These are phyloP conservation scores for Calonectria pseudoreteaudii DNA, from an alignment of 2,329 filamentous ascomycete species.

Conservation along the genomic window DNA sequence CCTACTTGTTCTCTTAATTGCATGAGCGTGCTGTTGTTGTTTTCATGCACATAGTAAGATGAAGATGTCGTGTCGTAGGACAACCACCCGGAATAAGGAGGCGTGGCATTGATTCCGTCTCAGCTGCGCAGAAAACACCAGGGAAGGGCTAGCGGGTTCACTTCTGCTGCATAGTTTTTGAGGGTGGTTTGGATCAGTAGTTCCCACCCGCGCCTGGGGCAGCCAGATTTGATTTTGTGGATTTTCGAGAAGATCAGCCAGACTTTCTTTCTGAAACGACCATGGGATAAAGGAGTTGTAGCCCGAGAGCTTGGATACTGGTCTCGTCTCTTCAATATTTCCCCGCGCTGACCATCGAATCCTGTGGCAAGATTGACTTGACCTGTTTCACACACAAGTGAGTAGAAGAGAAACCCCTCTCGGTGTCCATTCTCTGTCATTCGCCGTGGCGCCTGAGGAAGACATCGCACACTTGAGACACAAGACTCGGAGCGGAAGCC, in stretches of 20 bases:
- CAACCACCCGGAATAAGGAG: neutral
- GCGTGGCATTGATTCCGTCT: neutral
- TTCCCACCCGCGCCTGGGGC: neutral
- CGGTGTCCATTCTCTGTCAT: neutral
- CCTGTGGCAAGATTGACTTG: neutral
- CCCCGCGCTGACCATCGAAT: neutral
- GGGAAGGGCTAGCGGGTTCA: neutral
- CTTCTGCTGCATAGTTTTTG: neutral
- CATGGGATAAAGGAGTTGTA: neutral
- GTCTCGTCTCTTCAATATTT: neutral
- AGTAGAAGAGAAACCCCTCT: neutral
- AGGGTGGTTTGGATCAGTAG: neutral
- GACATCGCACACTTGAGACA: neutral
- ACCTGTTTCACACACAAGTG: neutral
- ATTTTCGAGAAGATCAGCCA: neutral
- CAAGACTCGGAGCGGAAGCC: neutral
- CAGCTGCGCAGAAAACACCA: neutral
- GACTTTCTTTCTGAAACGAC: neutral
- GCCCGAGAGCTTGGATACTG: neutral
- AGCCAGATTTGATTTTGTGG: neutral
- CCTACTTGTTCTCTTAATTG: slow-evolving; percentile 1
- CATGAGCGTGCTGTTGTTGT: neutral
- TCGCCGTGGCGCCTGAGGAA: neutral
- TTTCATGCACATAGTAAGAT: neutral
- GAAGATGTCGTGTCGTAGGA: neutral